Conservation (phyloP, 2,329 filamentous ascomycete species). For the Trichoderma sp. region DNA sequence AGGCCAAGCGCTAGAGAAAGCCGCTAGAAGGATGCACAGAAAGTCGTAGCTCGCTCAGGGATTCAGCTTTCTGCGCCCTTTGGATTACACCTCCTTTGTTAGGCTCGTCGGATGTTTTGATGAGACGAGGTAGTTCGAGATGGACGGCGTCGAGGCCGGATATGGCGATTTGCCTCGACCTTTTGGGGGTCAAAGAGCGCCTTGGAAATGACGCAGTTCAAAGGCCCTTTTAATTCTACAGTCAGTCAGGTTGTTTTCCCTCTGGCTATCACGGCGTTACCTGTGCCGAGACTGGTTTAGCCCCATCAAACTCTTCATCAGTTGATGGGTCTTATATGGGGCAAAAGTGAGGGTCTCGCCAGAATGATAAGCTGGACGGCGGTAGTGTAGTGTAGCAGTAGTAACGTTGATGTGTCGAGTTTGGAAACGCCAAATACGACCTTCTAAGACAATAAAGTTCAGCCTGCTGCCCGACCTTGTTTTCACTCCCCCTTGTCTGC, state of each 20-base stretch:
- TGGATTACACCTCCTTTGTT: not conserved
- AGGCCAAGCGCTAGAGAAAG: slow-evolving; percentile 14
- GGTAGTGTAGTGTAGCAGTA: slow-evolving; percentile 15
- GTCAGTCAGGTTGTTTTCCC: not conserved
- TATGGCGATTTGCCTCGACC: not conserved
- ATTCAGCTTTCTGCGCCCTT: not conserved
- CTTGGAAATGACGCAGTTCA: not conserved
- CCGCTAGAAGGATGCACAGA: slow-evolving; percentile 17
- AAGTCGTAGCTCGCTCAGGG: not conserved
- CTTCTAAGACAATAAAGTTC: not conserved
- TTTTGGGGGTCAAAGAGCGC: not conserved
- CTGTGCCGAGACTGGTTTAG: slow-evolving; percentile 10
- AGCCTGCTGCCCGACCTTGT: not conserved
- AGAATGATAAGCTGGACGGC: slow-evolving; percentile 12
- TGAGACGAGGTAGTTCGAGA: not conserved
- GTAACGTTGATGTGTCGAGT: slow-evolving; percentile 18
- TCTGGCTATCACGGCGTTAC: slow-evolving; percentile 3
- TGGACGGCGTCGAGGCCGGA: not conserved
- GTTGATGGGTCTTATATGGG: slow-evolving; percentile 18
- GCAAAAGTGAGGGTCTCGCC: slow-evolving; percentile 16
- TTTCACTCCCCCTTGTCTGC: not conserved
- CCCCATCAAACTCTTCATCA: slow-evolving; percentile 14
- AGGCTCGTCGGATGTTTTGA: not conserved
- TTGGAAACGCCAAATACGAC: not conserved
- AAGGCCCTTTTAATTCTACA: not conserved